phyloP scores from a whole-genome alignment of 2,329 filamentous ascomycete species.

The Aspergillus sp. region DNA sequence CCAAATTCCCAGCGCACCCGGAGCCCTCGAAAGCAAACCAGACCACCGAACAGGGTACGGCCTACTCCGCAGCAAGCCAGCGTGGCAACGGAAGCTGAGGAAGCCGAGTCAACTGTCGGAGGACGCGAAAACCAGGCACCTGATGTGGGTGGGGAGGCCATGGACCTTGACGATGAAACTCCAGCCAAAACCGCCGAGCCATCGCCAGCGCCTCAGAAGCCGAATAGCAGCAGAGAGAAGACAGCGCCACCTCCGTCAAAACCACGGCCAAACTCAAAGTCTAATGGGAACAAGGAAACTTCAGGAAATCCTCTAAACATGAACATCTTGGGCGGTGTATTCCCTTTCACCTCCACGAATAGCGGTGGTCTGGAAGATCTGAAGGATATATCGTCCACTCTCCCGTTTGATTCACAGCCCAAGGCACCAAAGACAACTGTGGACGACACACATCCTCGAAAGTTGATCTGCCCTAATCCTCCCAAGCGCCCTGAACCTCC shows the following conservation, averaged over 20 bases:
- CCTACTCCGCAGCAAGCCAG: conserved; percentile 34
- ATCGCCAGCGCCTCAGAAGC: conserved; percentile 8
- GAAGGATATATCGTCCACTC: conserved; percentile 52
- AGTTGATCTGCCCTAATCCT: conserved; percentile 51
- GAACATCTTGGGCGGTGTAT: conserved; percentile 50
- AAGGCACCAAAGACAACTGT: conserved; percentile 44
- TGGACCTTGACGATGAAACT: conserved; percentile 48
- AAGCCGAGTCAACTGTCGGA: conserved; percentile 33
- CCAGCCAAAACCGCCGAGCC: conserved; percentile 17
- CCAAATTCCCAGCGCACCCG: conserved; percentile 27
- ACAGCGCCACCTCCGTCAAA: conserved; percentile 14
- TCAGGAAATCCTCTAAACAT: conserved; percentile 43
- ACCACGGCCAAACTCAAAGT: conserved; percentile 9
- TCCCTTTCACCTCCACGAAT: conserved; percentile 50
- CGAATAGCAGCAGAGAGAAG: conserved; percentile 7
- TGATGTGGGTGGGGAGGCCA: conserved; percentile 38
- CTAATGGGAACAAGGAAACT: conserved; percentile 8
- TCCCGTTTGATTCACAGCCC: conserved; percentile 61
- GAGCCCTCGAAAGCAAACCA: conserved; percentile 36
- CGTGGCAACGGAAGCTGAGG: conserved; percentile 41
- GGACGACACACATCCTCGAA: conserved; percentile 35
- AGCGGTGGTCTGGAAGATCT: conserved; percentile 53
- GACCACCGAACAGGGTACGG: conserved; percentile 27
- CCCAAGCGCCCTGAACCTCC: conserved; percentile 51
- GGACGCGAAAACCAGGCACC: conserved; percentile 16